These are phyloP conservation scores for Cryptosporidium muris DNA, from an alignment of 169 alveolate genomes.

Conservation along the genomic window DNA sequence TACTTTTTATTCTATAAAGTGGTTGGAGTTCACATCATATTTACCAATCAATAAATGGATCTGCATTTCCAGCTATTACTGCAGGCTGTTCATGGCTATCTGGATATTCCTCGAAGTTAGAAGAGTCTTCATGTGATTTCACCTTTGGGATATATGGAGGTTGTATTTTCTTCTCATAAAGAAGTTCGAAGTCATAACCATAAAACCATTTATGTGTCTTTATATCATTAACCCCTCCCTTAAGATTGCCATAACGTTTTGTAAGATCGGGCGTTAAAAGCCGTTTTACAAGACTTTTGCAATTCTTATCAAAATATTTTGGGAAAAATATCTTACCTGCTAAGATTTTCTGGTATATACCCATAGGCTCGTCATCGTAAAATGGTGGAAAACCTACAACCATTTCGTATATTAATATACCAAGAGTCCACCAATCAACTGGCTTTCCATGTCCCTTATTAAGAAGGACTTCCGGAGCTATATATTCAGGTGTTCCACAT, in stretches of 20 bases:
- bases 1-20: too few species aligned
- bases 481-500: constrained; percentile 99
- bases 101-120: constrained; percentile 85
- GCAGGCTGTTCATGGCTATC: constrained; percentile 85
- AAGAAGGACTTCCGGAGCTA: constrained; percentile 98
- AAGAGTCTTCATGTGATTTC: constrained; percentile 78
- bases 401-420: constrained; percentile 96
- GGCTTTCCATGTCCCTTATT: constrained; percentile 95
- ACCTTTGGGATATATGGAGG: constrained; percentile 87
- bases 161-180: constrained; percentile 79
- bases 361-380: constrained; percentile 96
- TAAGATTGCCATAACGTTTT: constrained; percentile 94
- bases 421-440: constrained; percentile 99
- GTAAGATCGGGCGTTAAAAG: constrained; percentile 91
- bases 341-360: constrained; percentile 94
- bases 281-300: constrained; percentile 90
- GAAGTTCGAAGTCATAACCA: constrained; percentile 82
- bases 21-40: too few species aligned
- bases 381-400: constrained; percentile 98
- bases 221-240: constrained; percentile 93
- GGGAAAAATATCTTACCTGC: constrained; percentile 95
- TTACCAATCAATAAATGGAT: constrained; percentile 89
- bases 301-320: constrained; percentile 86
- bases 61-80: constrained; percentile 81
- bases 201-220: constrained; percentile 89